Evolutionary conservation across 225 moss, liverwort and hornwort genomes (phyloP), one percentile per base, ranked within the genome.

Genomic region (Straminergon stramineum): DNA sequence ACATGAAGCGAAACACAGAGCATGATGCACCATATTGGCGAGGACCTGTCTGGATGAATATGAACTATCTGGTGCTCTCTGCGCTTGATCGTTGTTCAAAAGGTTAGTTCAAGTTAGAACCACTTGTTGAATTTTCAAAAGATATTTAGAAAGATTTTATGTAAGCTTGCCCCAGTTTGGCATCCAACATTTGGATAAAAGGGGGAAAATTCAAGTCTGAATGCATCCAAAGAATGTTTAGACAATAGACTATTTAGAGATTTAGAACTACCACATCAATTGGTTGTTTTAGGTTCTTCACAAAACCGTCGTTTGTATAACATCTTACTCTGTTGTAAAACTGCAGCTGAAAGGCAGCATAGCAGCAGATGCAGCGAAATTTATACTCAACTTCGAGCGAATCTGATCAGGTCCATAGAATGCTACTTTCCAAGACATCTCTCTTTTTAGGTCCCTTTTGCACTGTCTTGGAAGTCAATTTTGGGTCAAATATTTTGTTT

Each of bases 21-120:
- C 97, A 97, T 88, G 99, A 99, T 94, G 97, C 99, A 55, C 99
- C 99, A 9, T 99, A 99, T 85, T 99, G 99, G 99, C 93, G 99
- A 90, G 99, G 99, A 75, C 97, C 99, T 43, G 92, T 99, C 68
- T 99, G 99, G 99, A 95, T 99, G 87, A 99, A 97, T 82, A 94
- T 99, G 86, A 99, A 99, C 81, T 99, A 96, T 90, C 95, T 99
- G 57, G 95, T 92, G 85, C 90, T 97, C 86, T 97, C 99, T 88
- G 99, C 97, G 77, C 96, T 97, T 62, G 86, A 95, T 79, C 93
- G 93, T 39, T 97, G 96, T 86, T 92, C 96, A 48, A 94, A 93
- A 90, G 96, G 98, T 94, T 70, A 81, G 53, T 84, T 52, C 75
- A 74, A 74, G 62, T 34, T 55, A 57, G 63, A 81, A 31, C 71